Evolutionary conservation across 2,329 filamentous ascomycete genomes (phyloP), one percentile per base, ranked within the genome.

Genomic region (Pseudopithomyces chartarum): DNA sequence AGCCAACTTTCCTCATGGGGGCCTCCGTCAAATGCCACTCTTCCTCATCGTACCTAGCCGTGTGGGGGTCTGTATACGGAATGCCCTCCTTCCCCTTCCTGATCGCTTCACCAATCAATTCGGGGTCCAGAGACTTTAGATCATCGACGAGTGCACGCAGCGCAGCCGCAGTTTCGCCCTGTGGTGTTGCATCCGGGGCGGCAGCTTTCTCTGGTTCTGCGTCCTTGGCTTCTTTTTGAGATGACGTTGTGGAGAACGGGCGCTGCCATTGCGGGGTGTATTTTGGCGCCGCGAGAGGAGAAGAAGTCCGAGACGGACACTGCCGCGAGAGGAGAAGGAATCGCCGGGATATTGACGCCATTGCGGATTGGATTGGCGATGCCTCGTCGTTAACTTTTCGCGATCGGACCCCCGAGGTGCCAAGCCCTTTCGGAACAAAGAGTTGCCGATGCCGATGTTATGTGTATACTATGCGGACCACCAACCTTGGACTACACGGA

Each of bases 291-390:
- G 54, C 36, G 40, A 55, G 56, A 29, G 61, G 67, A 5, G 61
- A 49, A 2, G 60, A 47, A 64, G 71, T 63, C 46, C 66, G 54
- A n/a, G 62, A 62, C 11, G 70, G 57, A 53, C 67, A 69, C 61
- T 66, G 64, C 42, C 66, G 63, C 40, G 73, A 69, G 51, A 67
- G 62, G 57, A 71, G 57, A 2, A 75, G 61, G 62, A 75, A 56
- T 43, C 71, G 61, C 56, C 69, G 68, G 60, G 71, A 63, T 69
- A 70, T 64, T 62, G 72, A 73, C 53, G 73, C 71, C 73, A 76
- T 76, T 70, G 71, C 51, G 57, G 40, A 52, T 43, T 46, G 42
- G 13, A 29, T 42, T 61, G 42, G 42, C 54, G 38, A 56, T 52
- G 54, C 59, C 60, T 58, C 47, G 39, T 61, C 64, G 58, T 64